A percentile compares a stretch with the other conserved stretches of the same genome.
Conservation (phyloP, 768 basidiomycete species). For the Dentipellis fragilis region DNA sequence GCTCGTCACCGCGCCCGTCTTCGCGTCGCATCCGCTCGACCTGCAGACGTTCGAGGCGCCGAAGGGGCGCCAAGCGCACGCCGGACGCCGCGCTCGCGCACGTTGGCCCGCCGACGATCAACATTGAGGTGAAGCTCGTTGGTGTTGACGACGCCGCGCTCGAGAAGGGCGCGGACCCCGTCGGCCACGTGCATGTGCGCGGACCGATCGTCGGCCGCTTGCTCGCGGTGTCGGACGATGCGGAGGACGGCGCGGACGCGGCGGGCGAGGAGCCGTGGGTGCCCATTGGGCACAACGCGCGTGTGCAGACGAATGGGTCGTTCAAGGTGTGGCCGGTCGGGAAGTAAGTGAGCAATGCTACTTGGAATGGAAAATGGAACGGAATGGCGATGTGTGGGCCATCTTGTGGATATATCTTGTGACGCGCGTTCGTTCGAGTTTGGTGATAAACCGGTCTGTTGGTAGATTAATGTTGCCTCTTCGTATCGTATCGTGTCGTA, state of each 20-base stretch:
- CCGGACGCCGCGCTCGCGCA: slow-evolving; percentile 34
- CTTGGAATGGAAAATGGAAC: not conserved
- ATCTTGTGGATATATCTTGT: not conserved
- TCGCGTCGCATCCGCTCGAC: slow-evolving; percentile 79
- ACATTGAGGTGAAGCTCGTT: slow-evolving; percentile 74
- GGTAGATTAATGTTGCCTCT: too few relatives aligned
- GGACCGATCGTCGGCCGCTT: slow-evolving; percentile 66
- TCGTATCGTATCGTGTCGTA: too few relatives aligned
- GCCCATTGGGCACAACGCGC: slow-evolving; percentile 21
- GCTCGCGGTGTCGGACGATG: slow-evolving; percentile 32
- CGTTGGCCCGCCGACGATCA: slow-evolving; percentile 75
- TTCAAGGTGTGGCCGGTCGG: slow-evolving; percentile 20
- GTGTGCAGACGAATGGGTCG: slow-evolving; percentile 25
- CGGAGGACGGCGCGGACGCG: slow-evolving; percentile 18
- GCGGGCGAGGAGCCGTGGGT: slow-evolving; percentile 18
- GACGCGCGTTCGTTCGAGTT: not conserved
- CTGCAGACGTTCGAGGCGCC: slow-evolving; percentile 52
- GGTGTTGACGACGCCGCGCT: slow-evolving; percentile 56
- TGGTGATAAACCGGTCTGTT: not conserved
- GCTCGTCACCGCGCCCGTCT: slow-evolving; percentile 62
- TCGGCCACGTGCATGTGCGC: slow-evolving; percentile 48
- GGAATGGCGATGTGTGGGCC: not conserved
- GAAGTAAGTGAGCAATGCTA: not conserved
- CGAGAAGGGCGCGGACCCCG: slow-evolving; percentile 58
- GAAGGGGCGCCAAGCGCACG: slow-evolving; percentile 19